Conservation (phyloP, 768 basidiomycete species). For the Termitomyces sp. region DNA sequence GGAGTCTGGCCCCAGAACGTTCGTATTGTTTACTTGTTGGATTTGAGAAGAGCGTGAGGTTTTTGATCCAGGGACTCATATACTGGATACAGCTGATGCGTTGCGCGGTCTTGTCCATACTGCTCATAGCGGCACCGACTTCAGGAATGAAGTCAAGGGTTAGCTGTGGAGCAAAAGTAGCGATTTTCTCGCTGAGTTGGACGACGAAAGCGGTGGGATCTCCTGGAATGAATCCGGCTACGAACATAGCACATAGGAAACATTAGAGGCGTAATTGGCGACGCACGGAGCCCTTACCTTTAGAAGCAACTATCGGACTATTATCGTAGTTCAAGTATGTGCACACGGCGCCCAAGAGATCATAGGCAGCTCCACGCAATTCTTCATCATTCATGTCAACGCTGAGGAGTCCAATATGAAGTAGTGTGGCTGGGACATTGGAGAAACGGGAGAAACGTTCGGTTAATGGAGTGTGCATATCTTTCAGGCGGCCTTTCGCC, state of each 20-base stretch:
- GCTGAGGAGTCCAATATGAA: conserved; percentile 85
- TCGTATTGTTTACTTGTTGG: conserved; percentile 68
- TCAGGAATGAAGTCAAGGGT: conserved; percentile 90
- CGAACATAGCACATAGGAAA: background rate
- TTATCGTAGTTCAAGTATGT: conserved; percentile 76
- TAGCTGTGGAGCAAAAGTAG: conserved; percentile 72
- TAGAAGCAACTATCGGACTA: conserved; percentile 62
- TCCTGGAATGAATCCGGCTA: conserved; percentile 71
- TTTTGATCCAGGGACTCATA: conserved; percentile 86
- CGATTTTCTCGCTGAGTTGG: conserved; percentile 67
- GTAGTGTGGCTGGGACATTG: conserved; percentile 79
- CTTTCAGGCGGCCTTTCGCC: conserved; percentile 70
- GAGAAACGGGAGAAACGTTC: conserved; percentile 76
- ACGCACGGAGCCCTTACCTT: conserved; percentile 42
- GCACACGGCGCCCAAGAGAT: conserved; percentile 75
- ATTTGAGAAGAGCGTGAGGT: conserved; percentile 67
- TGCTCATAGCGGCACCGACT: conserved; percentile 65
- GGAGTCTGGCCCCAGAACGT: conserved; percentile 67
- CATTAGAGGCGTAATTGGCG: background rate
- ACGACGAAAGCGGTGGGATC: conserved; percentile 59
- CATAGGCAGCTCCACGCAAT: conserved; percentile 75
- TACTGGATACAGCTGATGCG: conserved; percentile 77
- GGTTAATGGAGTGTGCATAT: conserved; percentile 43
- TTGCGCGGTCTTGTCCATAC: conserved; percentile 45
- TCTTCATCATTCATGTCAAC: conserved; percentile 71